These are phyloP conservation scores for Ogataea wickerhamii DNA, from an alignment of 805 yeast genomes.

Conservation along the genomic window DNA sequence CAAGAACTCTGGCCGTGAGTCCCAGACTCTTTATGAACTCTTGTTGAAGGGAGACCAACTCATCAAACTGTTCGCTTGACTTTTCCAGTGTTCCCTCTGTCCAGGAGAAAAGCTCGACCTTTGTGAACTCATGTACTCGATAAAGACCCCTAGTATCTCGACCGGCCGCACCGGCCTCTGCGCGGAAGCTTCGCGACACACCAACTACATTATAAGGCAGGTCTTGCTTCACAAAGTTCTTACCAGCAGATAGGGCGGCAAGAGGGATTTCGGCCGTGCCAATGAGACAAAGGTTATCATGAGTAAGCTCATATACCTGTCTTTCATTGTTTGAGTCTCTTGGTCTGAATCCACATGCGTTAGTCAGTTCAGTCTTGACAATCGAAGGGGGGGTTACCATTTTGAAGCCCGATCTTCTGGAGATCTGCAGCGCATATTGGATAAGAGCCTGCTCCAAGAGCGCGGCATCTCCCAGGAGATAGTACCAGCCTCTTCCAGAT, in stretches of 20 bases:
- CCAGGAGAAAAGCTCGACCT: conserved; percentile 90
- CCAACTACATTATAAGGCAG: conserved; percentile 70
- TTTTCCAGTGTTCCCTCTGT: conserved; percentile 30
- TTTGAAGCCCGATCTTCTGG: conserved; percentile 62
- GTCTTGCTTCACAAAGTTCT: conserved; percentile 25
- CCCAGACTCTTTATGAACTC: conserved; percentile 65
- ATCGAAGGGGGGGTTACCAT: conserved; percentile 83
- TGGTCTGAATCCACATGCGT: conserved; percentile 94
- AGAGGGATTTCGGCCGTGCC: conserved; percentile 97
- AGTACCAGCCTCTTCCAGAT: conserved; percentile 88
- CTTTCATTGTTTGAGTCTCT: conserved; percentile 82
- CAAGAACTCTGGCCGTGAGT: conserved; percentile 71
- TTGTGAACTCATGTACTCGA: conserved; percentile 94
- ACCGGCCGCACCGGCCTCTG: conserved; percentile 97
- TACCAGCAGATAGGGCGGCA: conserved; percentile 69
- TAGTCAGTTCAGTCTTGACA: conserved; percentile 69
- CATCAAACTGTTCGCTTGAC: conserved; percentile 53
- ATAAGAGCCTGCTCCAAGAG: conserved; percentile 84
- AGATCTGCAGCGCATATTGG: conserved; percentile 68
- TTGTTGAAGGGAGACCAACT: conserved; percentile 61
- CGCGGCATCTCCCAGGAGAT: conserved; percentile 80
- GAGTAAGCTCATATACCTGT: conserved; percentile 68
- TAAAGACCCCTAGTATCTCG: conserved; percentile 88
- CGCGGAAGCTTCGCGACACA: conserved; percentile 80
- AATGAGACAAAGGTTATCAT: conserved; percentile 56